Percentiles rank a stretch among this genome's conserved stretches.
These are phyloP conservation scores for Hippophae tibetana DNA, from an alignment of 306 rosid genomes.

Conservation along the genomic window DNA sequence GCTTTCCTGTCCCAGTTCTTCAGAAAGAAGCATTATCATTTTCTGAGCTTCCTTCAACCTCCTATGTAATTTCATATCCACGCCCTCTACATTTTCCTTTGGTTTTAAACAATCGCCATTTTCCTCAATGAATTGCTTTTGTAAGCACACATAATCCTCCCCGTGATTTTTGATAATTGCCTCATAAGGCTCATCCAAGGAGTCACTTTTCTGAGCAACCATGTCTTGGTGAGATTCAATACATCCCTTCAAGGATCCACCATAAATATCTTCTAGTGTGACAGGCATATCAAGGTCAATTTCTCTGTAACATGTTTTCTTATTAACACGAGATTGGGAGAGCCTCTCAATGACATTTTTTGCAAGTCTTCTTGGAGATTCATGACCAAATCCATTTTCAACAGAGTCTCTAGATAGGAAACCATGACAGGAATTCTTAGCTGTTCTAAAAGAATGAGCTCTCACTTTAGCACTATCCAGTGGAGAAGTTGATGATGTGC, in stretches of 20 bases:
- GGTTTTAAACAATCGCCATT: constrained; percentile 25
- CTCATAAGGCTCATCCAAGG: constrained; percentile 36
- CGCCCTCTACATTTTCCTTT: constrained; percentile 43
- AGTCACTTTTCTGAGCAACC: constrained; percentile 27
- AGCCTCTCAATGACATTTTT: constrained; percentile 81
- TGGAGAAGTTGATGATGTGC: constrained; percentile 62
- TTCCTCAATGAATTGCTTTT: constrained; percentile 19
- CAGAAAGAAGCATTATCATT: constrained; percentile 53
- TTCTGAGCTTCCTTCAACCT: constrained; percentile 71
- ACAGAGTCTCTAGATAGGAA: constrained; percentile 51
- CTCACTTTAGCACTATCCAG: constrained; percentile 39
- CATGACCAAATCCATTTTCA: constrained; percentile 60
- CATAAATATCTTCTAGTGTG: constrained; percentile 65
- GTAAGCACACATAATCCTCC: constrained; percentile 26
- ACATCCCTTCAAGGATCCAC: constrained; percentile 40
- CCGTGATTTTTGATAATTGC: constrained; percentile 34
- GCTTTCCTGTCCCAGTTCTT: constrained; percentile 58
- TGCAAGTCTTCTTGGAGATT: constrained; percentile 77
- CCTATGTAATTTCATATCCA: constrained; percentile 49
- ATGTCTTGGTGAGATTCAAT: constrained; percentile 43
- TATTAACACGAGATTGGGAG: constrained; percentile 46
- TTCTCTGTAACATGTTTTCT: constrained; percentile 36
- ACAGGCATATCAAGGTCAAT: constrained; percentile 48
- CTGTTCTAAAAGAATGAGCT: constrained; percentile 64
- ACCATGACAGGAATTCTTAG: constrained; percentile 34